Percentiles rank a stretch among this genome's conserved stretches.
Conservation (phyloP, 164 flowering plant genomes). For the Santalum album region DNA sequence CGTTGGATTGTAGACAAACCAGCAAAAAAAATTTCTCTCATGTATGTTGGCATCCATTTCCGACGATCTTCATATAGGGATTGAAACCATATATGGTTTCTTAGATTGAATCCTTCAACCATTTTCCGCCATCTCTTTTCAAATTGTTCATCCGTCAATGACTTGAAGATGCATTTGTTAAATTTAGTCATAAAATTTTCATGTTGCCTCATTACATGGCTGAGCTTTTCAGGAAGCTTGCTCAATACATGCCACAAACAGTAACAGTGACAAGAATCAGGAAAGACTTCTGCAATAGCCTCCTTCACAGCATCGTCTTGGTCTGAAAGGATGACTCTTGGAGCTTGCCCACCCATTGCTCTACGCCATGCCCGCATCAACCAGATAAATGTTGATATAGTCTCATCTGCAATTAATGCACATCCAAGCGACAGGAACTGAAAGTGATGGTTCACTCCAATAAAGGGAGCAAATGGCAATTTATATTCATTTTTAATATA, state of each 20-base stretch:
- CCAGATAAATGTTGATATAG: background rate
- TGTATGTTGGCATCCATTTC: slow-evolving; percentile 31
- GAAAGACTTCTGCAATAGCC: background rate
- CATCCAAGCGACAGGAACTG: background rate
- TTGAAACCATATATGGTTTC: slow-evolving; percentile 23
- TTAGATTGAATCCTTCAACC: slow-evolving; percentile 25
- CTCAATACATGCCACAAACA: slow-evolving; percentile 1
- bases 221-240: background rate
- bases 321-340: background rate
- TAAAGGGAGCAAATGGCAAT: slow-evolving; percentile 1
- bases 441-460: slow-evolving; percentile 1
- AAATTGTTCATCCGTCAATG: slow-evolving; percentile 24
- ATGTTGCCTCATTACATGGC: slow-evolving; percentile 9
- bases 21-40: slow-evolving; percentile 24
- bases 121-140: slow-evolving; percentile 33
- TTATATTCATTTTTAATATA: background rate
- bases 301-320: background rate
- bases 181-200: slow-evolving; percentile 25
- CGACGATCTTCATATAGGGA: slow-evolving; percentile 30
- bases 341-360: background rate
- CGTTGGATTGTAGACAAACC: slow-evolving; percentile 28
- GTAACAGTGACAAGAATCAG: background rate
- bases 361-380: background rate
- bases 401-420: slow-evolving; percentile 2
- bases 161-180: slow-evolving; percentile 22